phyloP scores from a whole-genome alignment of 2,329 filamentous ascomycete genomes.

The Aspergillus intermedius region DNA sequence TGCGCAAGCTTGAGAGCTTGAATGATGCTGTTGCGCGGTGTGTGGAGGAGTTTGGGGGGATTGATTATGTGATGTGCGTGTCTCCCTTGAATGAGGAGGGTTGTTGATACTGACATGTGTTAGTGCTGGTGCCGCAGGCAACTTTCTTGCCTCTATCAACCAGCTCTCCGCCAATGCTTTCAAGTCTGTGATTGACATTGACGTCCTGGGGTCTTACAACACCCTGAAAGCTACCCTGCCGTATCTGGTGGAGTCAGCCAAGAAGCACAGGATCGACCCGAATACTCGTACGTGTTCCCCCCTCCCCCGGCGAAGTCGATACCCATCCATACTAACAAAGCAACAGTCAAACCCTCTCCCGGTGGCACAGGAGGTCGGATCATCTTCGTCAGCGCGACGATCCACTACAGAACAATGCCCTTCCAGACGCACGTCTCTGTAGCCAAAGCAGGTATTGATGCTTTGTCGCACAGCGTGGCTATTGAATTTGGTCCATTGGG shows the following conservation, averaged over 20 bases:
- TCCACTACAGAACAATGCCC: constrained; percentile 82
- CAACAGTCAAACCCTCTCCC: constrained; percentile 28
- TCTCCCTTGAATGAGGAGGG: background rate
- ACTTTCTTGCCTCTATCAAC: constrained; percentile 82
- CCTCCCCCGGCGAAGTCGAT: too few species aligned
- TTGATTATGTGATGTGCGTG: constrained; percentile 82
- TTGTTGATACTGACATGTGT: constrained; percentile 9
- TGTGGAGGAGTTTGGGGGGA: constrained; percentile 72
- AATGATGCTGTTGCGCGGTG: constrained; percentile 71
- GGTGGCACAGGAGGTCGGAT: constrained; percentile 70
- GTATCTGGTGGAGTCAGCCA: constrained; percentile 68
- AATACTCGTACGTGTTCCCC: constrained; percentile 48
- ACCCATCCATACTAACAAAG: constrained; percentile 4
- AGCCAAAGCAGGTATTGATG: constrained; percentile 86
- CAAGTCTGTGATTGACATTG: constrained; percentile 93
- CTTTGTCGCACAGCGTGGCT: constrained; percentile 69
- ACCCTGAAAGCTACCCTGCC: constrained; percentile 88
- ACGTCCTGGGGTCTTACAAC: constrained; percentile 88
- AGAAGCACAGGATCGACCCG: constrained; percentile 54
- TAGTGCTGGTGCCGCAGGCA: constrained; percentile 88
- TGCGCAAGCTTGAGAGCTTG: constrained; percentile 64
- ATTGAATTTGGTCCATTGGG: constrained; percentile 88
- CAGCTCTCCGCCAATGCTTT: constrained; percentile 83
- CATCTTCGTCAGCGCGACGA: constrained; percentile 81
- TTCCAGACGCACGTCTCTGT: constrained; percentile 85